Conservation (phyloP, 148 eudicot genomes). For the Nepenthes gracilis region DNA sequence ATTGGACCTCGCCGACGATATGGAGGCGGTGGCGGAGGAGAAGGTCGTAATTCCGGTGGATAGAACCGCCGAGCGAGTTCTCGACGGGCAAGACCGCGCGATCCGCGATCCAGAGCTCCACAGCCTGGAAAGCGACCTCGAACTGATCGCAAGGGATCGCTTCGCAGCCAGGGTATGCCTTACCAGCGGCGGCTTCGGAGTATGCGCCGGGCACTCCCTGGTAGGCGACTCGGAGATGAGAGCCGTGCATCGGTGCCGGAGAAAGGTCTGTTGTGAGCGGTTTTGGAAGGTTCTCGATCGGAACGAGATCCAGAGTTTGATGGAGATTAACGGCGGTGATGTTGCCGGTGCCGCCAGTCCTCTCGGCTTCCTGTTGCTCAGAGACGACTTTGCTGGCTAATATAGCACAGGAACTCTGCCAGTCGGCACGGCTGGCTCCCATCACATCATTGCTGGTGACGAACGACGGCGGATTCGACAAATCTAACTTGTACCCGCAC, state of each 20-base stretch:
- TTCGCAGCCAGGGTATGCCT: constrained; percentile 75
- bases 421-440: constrained; percentile 42
- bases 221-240: constrained; percentile 68
- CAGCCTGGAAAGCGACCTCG: constrained; percentile 89
- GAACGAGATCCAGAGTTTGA: constrained; percentile 47
- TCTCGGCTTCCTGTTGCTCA: constrained; percentile 27
- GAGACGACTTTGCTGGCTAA: constrained; percentile 55
- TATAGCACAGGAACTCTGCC: constrained; percentile 82
- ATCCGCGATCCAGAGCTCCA: constrained; percentile 75
- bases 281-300: constrained; percentile 40
- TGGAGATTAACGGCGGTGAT: constrained; percentile 53
- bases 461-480: constrained; percentile 17
- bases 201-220: constrained; percentile 97
- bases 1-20: constrained; percentile 84
- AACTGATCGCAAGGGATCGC: constrained; percentile 91
- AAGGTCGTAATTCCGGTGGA: constrained; percentile 62
- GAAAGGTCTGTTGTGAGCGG: constrained; percentile 56
- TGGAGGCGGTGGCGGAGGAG: constrained; percentile 55
- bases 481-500: constrained; percentile 18
- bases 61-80: constrained; percentile 61
- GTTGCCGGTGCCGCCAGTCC: constrained; percentile 9
- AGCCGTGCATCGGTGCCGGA: constrained; percentile 80
- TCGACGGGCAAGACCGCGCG: constrained; percentile 63
- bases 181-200: constrained; percentile 85
- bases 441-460: constrained; percentile 15